Conservation (phyloP, 768 basidiomycete species). For the Candolleomyces eurysporus region DNA sequence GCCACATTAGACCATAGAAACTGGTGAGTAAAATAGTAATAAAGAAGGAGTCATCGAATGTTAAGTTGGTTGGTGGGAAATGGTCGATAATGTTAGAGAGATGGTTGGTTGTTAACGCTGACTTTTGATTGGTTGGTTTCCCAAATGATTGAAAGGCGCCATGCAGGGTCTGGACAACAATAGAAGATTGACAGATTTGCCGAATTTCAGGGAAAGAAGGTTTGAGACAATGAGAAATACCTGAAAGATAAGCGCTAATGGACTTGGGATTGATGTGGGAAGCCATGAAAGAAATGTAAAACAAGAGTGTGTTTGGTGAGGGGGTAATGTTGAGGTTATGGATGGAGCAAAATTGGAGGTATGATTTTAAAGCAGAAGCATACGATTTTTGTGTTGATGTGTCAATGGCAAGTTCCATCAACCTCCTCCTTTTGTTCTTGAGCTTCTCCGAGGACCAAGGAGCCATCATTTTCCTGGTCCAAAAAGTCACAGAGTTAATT, state of each 20-base stretch:
- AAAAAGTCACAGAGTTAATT: slow-evolving; percentile 10
- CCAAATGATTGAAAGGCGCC: slow-evolving; percentile 22
- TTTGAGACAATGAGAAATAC: slow-evolving; percentile 36
- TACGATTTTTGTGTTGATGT: slow-evolving; percentile 19
- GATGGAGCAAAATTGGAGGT: too few relatives aligned
- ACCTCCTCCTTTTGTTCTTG: slow-evolving; percentile 21
- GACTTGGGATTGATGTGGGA: too few relatives aligned
- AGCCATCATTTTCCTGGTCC: slow-evolving; percentile 17
- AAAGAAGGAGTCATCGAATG: slow-evolving; percentile 23
- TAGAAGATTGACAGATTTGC: slow-evolving; percentile 9
- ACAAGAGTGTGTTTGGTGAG: too few relatives aligned
- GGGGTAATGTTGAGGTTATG: too few relatives aligned
- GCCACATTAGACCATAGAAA: slow-evolving; percentile 28
- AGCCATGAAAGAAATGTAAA: too few relatives aligned
- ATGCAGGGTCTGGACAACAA: slow-evolving; percentile 26
- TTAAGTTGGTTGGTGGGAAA: background rate
- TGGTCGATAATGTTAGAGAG: slow-evolving; percentile 5
- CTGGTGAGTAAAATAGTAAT: slow-evolving; percentile 21
- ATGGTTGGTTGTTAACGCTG: slow-evolving; percentile 18
- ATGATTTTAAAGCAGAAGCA: slow-evolving; percentile 30
- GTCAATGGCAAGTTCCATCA: slow-evolving; percentile 21
- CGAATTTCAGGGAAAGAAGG: slow-evolving; percentile 29
- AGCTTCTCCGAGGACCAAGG: slow-evolving; percentile 35
- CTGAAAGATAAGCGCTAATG: slow-evolving; percentile 35
- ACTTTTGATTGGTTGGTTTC: too few relatives aligned